Evolutionary conservation across 1,139 yeast species (phyloP), one percentile per base, ranked within the genome.

Genomic region (Blastobotrys persicus): DNA sequence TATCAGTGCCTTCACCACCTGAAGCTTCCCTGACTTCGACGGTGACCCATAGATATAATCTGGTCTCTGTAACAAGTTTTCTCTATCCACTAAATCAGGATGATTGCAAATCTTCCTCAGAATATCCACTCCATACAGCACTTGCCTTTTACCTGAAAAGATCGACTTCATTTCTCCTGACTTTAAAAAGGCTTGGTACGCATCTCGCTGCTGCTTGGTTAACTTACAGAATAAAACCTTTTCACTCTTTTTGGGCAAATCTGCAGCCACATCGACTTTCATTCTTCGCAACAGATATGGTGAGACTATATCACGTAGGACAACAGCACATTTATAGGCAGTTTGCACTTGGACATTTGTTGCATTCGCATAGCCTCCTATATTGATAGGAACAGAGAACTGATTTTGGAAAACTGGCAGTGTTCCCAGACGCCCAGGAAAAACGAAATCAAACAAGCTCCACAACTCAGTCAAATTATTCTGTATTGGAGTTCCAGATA

Each of bases 281-380:
- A 94, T 81, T 45, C 99, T 72, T 55, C 99, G 73, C 44, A 92
- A 69, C 52, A 92, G 70, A 65, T 91, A 92, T 0, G 98, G 98
- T 1, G 96, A 81, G 6, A 92, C 88, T 58, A 92, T 69, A 59
- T 92, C 96, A 48, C 96, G 75, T 46, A 92, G 69, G 1, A 92
- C 85, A 6, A 91, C 95, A 0, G 98, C 98, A 72, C 98, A 92
- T 65, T 89, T 89, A 64, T 87, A 91, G 1, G 98, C 97, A 0
- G 98, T 85, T 64, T 92, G 98, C 0, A 94, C 98, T 63, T 94
- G 98, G 3, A 92, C 80, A 65, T 92, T 92, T 1, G 95, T 83
- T 0, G 98, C 98, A 70, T 92, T 92, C 1, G 98, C 96, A 67
- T 94, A 92, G 0, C 99, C 99, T n/a, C 98, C 99, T 68, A 88